phyloP scores from a whole-genome alignment of 2,329 filamentous ascomycete genomes.

The Rhynchosporium secalis region DNA sequence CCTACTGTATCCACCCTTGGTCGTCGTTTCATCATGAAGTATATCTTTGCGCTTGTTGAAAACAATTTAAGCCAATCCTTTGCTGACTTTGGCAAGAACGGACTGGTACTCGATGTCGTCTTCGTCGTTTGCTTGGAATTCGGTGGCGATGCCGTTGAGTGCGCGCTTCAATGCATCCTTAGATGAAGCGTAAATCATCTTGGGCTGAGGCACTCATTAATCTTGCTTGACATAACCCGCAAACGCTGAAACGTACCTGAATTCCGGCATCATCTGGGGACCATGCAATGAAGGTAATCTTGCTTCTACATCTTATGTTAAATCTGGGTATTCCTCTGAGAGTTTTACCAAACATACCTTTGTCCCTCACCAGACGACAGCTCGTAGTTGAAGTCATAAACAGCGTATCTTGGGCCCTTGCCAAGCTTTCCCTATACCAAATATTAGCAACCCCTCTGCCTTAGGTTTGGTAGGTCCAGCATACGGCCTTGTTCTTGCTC shows the following conservation, averaged over 20 bases:
- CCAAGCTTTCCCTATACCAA: slow-evolving; percentile 53
- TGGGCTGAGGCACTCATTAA: slow-evolving; percentile 56
- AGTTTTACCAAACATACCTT: slow-evolving; percentile 51
- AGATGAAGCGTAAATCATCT: slow-evolving; percentile 89
- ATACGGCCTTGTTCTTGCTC: slow-evolving; percentile 68
- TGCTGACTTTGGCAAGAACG: slow-evolving; percentile 67
- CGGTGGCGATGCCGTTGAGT: slow-evolving; percentile 71
- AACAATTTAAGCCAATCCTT: slow-evolving; percentile 51
- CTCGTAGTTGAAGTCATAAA: slow-evolving; percentile 82
- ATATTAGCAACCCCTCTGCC: slow-evolving; percentile 11
- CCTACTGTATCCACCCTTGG: slow-evolving; percentile 7
- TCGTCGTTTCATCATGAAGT: slow-evolving; percentile 12
- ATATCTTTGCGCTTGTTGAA: slow-evolving; percentile 9
- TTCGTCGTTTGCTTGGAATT: slow-evolving; percentile 81
- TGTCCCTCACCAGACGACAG: slow-evolving; percentile 70
- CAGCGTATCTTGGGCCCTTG: slow-evolving; percentile 77
- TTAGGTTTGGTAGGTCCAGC: slow-evolving; percentile 32
- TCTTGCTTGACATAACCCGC: not conserved
- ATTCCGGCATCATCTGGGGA: slow-evolving; percentile 78
- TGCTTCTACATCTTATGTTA: slow-evolving; percentile 55
- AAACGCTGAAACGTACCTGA: slow-evolving; percentile 56
- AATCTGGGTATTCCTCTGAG: not conserved
- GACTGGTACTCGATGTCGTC: slow-evolving; percentile 79
- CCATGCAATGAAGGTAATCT: slow-evolving; percentile 79
- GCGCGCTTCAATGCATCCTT: slow-evolving; percentile 83